A percentile compares a stretch with the other conserved stretches of the same genome.
These are phyloP conservation scores for Salix viminalis DNA, from an alignment of 345 rosid species.

Conservation along the genomic window DNA sequence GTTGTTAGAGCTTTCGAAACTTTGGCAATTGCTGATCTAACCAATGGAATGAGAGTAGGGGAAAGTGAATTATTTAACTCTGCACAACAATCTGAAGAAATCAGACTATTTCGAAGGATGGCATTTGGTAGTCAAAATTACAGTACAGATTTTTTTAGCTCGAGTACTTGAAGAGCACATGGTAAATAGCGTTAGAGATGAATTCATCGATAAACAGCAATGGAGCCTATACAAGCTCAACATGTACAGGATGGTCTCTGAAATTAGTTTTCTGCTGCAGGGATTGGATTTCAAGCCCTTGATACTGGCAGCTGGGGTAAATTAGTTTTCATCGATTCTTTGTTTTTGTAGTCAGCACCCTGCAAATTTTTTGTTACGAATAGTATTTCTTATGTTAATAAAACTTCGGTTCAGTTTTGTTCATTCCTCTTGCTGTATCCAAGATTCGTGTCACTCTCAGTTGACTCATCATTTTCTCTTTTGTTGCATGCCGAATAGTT, in stretches of 20 bases:
- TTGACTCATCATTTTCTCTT: not conserved
- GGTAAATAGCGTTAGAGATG: conserved; percentile 30
- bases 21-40: conserved; percentile 62
- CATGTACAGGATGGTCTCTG: conserved; percentile 6
- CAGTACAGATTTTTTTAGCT: conserved; percentile 66
- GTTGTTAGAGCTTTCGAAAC: conserved; percentile 77
- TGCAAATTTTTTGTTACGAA: conserved; percentile 19
- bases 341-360: not conserved
- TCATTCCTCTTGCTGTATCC: not conserved
- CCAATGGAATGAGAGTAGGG: conserved; percentile 86
- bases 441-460: not conserved
- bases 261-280: not conserved
- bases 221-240: conserved; percentile 2
- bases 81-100: conserved; percentile 74
- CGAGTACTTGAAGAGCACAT: conserved; percentile 15
- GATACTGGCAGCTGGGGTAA: conserved; percentile 12
- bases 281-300: conserved; percentile 13
- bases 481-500: not conserved
- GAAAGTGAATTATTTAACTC: conserved; percentile 75
- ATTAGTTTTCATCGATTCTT: not conserved
- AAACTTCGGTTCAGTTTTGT: conserved; percentile 4
- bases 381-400: conserved; percentile 3
- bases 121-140: conserved; percentile 83
- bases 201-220: conserved; percentile 14
- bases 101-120: conserved; percentile 81